Conservation (phyloP, 2,329 filamentous ascomycete genomes). For the Fusarium anthophilum region DNA sequence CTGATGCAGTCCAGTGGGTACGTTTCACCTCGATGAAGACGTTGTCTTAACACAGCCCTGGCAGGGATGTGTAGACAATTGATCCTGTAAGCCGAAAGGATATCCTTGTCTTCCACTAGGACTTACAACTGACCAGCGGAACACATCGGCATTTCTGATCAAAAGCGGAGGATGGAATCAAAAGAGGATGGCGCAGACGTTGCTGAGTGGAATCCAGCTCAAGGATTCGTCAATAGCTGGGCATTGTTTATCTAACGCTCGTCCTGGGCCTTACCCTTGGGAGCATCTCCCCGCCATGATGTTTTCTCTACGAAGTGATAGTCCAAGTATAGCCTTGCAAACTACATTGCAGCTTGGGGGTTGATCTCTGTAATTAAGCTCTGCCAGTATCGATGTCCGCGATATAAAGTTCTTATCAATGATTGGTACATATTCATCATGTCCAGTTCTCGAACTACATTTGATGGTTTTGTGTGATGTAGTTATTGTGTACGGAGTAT, state of each 20-base stretch:
- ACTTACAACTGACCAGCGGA: constrained; percentile 26
- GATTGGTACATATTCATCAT: neutral
- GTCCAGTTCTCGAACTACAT: neutral
- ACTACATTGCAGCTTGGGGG: constrained; percentile 34
- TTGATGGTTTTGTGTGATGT: neutral
- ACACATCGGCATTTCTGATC: constrained; percentile 18
- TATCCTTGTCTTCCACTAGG: constrained; percentile 33
- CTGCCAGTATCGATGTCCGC: constrained; percentile 15
- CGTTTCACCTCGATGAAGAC: constrained; percentile 58
- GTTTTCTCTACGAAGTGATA: constrained; percentile 7
- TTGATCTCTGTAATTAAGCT: constrained; percentile 24
- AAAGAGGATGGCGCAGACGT: constrained; percentile 15
- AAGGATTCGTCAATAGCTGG: constrained; percentile 24
- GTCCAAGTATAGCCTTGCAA: neutral
- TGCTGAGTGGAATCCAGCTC: constrained; percentile 8
- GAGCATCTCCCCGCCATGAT: constrained; percentile 33
- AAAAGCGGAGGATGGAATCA: neutral
- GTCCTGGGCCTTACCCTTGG: constrained; percentile 10
- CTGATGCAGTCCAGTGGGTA: constrained; percentile 59
- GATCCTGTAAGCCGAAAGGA: constrained; percentile 24
- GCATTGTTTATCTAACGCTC: constrained; percentile 34
- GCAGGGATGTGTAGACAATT: constrained; percentile 38
- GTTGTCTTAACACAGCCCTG: constrained; percentile 36
- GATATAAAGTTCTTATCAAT: neutral
- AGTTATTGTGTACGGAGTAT: neutral